phyloP scores from a whole-genome alignment of 129 eudicot genomes.

The Escallonia herrerae region DNA sequence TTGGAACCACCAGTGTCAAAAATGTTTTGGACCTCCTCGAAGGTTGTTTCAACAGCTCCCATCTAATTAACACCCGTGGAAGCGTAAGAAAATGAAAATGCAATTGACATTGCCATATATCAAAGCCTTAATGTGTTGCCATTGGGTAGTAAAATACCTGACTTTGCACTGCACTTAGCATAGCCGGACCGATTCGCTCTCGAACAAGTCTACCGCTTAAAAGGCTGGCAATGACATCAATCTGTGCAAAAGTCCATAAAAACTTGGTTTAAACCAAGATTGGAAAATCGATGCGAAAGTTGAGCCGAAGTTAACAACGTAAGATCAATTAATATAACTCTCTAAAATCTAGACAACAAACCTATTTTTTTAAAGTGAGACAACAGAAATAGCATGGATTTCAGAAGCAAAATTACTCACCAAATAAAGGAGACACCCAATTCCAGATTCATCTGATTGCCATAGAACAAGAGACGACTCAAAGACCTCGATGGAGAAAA shows the following conservation, averaged over 20 bases:
- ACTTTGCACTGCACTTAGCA: constrained; percentile 98
- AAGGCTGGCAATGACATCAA: constrained; percentile 92
- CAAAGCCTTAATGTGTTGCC: neutral
- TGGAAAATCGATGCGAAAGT: too few relatives aligned
- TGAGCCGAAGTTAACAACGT: neutral
- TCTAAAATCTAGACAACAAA: neutral
- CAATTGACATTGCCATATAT: neutral
- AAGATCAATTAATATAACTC: neutral
- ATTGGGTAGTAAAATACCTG: constrained; percentile 43
- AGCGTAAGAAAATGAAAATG: neutral
- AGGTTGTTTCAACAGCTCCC: constrained; percentile 95
- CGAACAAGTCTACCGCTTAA: constrained; percentile 98
- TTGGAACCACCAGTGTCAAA: constrained; percentile 77
- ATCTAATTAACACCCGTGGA: constrained; percentile 39
- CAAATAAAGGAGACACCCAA: constrained; percentile 87
- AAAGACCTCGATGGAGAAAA: constrained; percentile 93
- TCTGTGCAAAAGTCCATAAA: constrained; percentile 37
- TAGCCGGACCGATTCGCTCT: constrained; percentile 96
- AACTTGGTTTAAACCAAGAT: too few relatives aligned
- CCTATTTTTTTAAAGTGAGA: neutral
- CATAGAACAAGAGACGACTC: constrained; percentile 83
- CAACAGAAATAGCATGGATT: neutral
- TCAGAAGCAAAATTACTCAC: constrained; percentile 33
- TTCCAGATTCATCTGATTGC: constrained; percentile 95
- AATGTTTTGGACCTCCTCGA: constrained; percentile 72